Conservation (phyloP, 129 eudicot species). For the Scalesia atractyloides region DNA sequence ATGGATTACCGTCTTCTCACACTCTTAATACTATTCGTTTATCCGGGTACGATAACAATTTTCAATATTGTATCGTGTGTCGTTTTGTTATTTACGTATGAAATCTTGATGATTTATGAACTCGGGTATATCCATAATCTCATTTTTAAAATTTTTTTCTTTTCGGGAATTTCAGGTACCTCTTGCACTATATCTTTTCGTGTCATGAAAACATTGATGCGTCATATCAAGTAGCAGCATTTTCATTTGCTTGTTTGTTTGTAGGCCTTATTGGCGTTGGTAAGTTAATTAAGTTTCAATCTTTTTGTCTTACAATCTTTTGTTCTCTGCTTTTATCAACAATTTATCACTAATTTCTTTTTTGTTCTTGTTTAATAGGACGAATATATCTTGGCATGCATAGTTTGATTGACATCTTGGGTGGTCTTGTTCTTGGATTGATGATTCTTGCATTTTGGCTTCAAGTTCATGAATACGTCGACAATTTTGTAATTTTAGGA, state of each 20-base stretch:
- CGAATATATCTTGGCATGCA: conserved; percentile 98
- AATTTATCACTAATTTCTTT: neutral
- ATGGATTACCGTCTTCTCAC: conserved; percentile 96
- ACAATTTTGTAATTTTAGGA: conserved; percentile 72
- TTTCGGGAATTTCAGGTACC: conserved; percentile 48
- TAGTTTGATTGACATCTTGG: conserved; percentile 80
- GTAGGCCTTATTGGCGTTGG: conserved; percentile 76
- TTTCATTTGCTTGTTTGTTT: conserved; percentile 46
- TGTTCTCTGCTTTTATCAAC: neutral
- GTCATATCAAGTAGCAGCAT: conserved; percentile 35
- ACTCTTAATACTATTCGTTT: conserved; percentile 94
- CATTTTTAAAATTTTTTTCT: conserved; percentile 5
- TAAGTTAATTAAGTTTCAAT: conserved; percentile 20
- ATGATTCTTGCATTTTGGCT: conserved; percentile 85
- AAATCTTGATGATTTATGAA: neutral
- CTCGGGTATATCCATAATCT: conserved; percentile 5
- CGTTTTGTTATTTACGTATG: neutral
- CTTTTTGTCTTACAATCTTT: neutral
- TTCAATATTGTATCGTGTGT: neutral
- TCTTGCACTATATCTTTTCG: conserved; percentile 62
- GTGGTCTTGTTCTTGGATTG: conserved; percentile 82
- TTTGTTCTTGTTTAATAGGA: conserved; percentile 43
- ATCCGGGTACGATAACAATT: conserved; percentile 61
- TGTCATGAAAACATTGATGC: conserved; percentile 42
- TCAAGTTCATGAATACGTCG: conserved; percentile 56